Evolutionary conservation across 2,329 filamentous ascomycete species (phyloP).

Genomic region (Penicillium nordicum): DNA sequence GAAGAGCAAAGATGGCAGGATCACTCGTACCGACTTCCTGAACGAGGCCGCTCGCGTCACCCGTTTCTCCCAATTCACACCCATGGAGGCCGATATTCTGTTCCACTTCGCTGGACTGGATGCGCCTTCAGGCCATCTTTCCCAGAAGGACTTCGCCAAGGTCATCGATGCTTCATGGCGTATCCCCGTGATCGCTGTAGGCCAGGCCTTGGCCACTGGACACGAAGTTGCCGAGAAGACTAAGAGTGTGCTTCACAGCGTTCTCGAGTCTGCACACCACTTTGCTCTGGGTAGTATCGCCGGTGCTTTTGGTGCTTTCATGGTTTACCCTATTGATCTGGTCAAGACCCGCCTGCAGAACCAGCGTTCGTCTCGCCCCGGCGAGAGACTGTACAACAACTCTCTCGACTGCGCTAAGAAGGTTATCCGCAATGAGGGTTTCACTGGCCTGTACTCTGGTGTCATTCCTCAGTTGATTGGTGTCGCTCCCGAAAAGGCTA

Average conservation of each 20-base stretch:
- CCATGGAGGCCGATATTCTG: conserved; percentile 97
- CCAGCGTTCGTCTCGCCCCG: conserved; percentile 77
- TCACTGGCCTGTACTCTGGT: conserved; percentile 87
- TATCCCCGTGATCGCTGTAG: conserved; percentile 56
- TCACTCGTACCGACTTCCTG: conserved; percentile 88
- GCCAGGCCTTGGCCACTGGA: conserved; percentile 43
- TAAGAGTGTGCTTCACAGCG: conserved; percentile 57
- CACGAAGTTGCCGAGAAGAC: conserved; percentile 55
- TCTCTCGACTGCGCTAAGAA: conserved; percentile 93
- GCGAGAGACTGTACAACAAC: conserved; percentile 92
- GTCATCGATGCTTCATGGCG: conserved; percentile 94
- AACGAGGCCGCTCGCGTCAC: conserved; percentile 89
- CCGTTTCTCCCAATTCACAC: conserved; percentile 92
- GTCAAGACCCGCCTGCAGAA: conserved; percentile 99
- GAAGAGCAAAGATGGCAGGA: conserved; percentile 84
- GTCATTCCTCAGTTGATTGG: conserved; percentile 93
- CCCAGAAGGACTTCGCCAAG: conserved; percentile 82
- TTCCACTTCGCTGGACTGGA: conserved; percentile 97
- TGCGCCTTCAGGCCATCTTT: conserved; percentile 79
- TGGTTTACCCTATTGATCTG: conserved; percentile 98
- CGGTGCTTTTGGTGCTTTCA: conserved; percentile 96
- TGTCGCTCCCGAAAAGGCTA: conserved; percentile 98
- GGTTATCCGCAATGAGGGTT: conserved; percentile 87
- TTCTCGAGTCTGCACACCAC: conserved; percentile 80
- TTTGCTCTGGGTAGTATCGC: conserved; percentile 86